phyloP scores from a whole-genome alignment of 371 early-diverging fungal species.

The Mortierella sp. region DNA sequence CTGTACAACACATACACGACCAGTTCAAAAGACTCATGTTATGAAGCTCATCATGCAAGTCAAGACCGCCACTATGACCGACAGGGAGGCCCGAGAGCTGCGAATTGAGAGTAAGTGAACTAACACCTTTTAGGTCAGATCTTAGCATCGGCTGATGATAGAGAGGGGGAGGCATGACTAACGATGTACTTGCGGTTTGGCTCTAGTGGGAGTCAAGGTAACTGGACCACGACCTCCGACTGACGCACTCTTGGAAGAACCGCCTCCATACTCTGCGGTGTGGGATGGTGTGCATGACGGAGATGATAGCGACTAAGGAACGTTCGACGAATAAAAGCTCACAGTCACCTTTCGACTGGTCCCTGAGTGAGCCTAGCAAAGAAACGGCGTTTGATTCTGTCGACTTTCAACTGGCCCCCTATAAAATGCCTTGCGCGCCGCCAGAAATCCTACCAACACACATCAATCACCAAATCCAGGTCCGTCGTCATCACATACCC shows the following conservation, averaged over 20 bases:
- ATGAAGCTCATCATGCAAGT: constrained; percentile 38
- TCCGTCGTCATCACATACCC: too few species aligned
- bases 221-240: constrained; percentile 42
- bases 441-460: too few species aligned
- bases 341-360: too few species aligned
- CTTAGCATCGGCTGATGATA: neutral
- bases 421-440: too few species aligned
- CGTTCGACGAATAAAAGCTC: too few species aligned
- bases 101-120: constrained; percentile 37
- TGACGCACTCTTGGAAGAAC: constrained; percentile 5
- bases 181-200: too few species aligned
- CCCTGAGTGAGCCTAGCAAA: neutral
- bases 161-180: too few species aligned
- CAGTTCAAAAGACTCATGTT: constrained; percentile 36
- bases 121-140: neutral
- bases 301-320: constrained; percentile 16
- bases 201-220: constrained; percentile 17
- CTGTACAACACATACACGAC: constrained; percentile 29
- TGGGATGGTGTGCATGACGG: constrained; percentile 14
- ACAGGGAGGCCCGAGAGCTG: constrained; percentile 34
- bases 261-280: constrained; percentile 25
- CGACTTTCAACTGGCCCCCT: constrained; percentile 6
- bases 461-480: too few species aligned
- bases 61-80: constrained; percentile 17
- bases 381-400: neutral